Percentiles rank a stretch among this genome's conserved stretches.
phyloP scores from a whole-genome alignment of 2,329 filamentous ascomycete genomes.

The Neospermospora avenae region DNA sequence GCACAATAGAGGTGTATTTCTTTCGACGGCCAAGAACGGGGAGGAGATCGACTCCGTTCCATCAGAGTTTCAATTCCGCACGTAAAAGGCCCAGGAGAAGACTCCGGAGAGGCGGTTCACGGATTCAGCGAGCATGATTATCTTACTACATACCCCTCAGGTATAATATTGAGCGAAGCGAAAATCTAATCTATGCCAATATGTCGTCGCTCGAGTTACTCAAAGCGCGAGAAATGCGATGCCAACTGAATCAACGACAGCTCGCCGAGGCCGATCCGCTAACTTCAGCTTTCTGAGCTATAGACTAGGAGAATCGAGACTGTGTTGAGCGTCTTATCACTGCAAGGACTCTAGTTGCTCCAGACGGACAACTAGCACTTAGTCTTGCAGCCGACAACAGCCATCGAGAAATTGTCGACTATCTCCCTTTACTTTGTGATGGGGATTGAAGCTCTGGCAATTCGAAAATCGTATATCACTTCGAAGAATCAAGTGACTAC shows the following conservation, averaged over 20 bases:
- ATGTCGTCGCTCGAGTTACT: background rate
- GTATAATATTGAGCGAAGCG: background rate
- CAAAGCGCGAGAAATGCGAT: background rate
- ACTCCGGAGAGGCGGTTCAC: background rate
- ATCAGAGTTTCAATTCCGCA: background rate
- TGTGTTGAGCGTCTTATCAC: background rate
- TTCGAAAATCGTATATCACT: conserved; percentile 35
- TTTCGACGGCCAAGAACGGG: too few relatives aligned
- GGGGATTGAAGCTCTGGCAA: conserved; percentile 41
- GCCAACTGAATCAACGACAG: background rate
- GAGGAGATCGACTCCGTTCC: background rate
- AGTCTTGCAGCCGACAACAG: conserved; percentile 42
- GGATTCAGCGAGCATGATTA: background rate
- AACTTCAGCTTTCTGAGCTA: background rate
- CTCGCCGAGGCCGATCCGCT: background rate
- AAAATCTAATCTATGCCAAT: background rate
- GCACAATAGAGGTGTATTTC: background rate
- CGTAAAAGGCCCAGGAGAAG: background rate
- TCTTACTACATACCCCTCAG: background rate
- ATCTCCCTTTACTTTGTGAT: conserved; percentile 40
- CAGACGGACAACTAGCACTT: conserved; percentile 45
- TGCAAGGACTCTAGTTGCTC: conserved; percentile 37
- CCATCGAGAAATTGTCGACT: conserved; percentile 44
- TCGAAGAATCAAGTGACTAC: conserved; percentile 26
- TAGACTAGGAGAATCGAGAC: background rate